A percentile compares a stretch with the other conserved stretches of the same genome.
phyloP scores from a whole-genome alignment of 2,329 filamentous ascomycete species.

The Verticillium longisporum region DNA sequence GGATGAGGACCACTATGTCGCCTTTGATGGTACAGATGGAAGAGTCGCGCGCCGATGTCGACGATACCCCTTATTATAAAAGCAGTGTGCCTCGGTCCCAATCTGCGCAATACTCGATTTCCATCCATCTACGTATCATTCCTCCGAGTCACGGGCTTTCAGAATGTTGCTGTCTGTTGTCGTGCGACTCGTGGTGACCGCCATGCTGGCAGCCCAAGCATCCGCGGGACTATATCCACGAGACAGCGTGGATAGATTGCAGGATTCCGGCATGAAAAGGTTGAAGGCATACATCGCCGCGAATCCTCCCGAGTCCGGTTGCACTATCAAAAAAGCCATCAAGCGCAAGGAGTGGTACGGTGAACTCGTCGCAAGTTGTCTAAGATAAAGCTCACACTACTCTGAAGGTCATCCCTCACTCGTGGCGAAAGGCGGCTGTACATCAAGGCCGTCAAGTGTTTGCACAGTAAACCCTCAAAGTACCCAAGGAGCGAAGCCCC shows the following conservation, averaged over 20 bases:
- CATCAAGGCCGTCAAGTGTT: constrained; percentile 16
- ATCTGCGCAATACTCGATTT: too few species aligned
- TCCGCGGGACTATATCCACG: neutral
- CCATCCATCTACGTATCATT: too few species aligned
- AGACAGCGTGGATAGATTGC: constrained; percentile 1
- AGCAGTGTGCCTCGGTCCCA: too few species aligned
- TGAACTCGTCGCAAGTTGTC: neutral
- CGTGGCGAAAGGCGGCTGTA: constrained; percentile 10
- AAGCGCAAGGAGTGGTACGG: constrained; percentile 5
- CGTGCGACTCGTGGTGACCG: neutral
- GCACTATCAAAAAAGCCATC: constrained; percentile 1
- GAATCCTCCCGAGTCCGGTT: neutral
- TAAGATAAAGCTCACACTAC: neutral
- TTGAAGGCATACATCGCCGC: neutral
- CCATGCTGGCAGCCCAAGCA: neutral
- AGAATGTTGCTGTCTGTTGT: neutral
- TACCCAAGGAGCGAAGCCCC: constrained; percentile 9
- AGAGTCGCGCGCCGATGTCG: too few species aligned
- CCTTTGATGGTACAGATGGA: too few species aligned
- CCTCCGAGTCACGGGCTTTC: too few species aligned
- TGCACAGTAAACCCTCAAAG: constrained; percentile 12
- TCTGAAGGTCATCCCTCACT: constrained; percentile 1
- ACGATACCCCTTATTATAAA: too few species aligned
- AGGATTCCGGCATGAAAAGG: neutral
- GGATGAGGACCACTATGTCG: too few species aligned